phyloP scores from a whole-genome alignment of 495 filamentous ascomycete species.

The Lasiosphaeria hispida region DNA sequence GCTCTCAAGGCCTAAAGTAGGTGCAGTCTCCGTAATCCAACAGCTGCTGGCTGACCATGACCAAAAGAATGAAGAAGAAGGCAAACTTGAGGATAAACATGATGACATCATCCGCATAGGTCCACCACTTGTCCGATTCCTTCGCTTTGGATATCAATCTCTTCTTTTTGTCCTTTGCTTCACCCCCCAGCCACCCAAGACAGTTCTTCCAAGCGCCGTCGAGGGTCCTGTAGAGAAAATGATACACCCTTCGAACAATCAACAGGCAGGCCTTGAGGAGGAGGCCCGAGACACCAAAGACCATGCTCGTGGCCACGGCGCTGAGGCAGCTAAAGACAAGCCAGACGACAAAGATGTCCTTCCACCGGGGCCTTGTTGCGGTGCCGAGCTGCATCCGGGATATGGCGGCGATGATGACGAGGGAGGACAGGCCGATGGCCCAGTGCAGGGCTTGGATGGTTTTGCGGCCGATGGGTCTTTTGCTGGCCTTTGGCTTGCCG shows the following conservation, averaged over 20 bases:
- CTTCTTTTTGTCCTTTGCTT: too few species aligned
- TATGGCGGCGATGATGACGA: conserved; percentile 4
- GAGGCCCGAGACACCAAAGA: neutral
- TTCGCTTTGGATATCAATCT: too few species aligned
- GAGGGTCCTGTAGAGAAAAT: too few species aligned
- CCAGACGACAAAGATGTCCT: conserved; percentile 1
- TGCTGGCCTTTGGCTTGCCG: neutral
- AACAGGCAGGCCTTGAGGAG: neutral
- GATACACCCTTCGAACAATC: too few species aligned
- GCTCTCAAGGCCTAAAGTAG: neutral
- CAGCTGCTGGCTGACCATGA: conserved; percentile 4
- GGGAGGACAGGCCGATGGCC: neutral
- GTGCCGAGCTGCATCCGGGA: neutral
- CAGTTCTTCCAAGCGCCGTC: too few species aligned
- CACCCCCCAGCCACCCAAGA: too few species aligned
- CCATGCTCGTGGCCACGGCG: neutral
- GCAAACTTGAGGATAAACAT: neutral
- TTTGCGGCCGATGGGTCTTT: neutral
- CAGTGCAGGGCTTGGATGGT: neutral
- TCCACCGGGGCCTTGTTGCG: neutral
- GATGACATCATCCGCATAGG: neutral
- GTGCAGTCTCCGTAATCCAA: conserved; percentile 4
- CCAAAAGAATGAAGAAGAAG: neutral
- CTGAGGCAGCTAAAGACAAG: neutral
- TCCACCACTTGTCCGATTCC: neutral